These are phyloP conservation scores for Kwoniella bestiolae DNA, from an alignment of 768 basidiomycete genomes.

Conservation along the genomic window DNA sequence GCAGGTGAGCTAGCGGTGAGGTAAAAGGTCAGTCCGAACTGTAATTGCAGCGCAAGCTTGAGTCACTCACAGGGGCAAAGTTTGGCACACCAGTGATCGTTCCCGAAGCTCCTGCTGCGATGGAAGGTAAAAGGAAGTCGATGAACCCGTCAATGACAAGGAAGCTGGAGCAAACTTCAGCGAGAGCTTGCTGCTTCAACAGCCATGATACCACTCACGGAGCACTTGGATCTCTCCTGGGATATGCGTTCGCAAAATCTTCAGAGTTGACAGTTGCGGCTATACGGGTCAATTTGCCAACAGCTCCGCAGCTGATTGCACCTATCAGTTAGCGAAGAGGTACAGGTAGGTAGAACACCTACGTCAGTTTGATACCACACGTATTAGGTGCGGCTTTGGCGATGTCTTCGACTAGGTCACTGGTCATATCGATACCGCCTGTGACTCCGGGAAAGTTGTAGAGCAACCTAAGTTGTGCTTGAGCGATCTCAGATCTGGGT, in stretches of 20 bases:
- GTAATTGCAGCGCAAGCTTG: neutral
- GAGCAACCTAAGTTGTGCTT: constrained; percentile 60
- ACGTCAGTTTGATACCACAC: constrained; percentile 84
- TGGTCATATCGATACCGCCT: constrained; percentile 84
- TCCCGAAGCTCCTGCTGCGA: neutral
- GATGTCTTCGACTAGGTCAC: constrained; percentile 78
- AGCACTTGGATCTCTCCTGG: constrained; percentile 61
- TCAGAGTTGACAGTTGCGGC: constrained; percentile 66
- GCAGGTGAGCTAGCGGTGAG: neutral
- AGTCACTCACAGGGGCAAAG: neutral
- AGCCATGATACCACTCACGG: constrained; percentile 75
- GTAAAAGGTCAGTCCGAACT: neutral
- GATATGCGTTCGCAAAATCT: constrained; percentile 65
- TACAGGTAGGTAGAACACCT: constrained; percentile 52
- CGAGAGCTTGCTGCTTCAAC: neutral
- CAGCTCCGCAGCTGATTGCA: constrained; percentile 76
- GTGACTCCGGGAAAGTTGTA: constrained; percentile 87
- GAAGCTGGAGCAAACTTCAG: neutral
- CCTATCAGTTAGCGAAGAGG: neutral
- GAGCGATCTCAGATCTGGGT: too few species aligned
- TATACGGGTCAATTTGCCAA: constrained; percentile 83
- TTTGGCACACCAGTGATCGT: neutral
- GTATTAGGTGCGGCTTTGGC: constrained; percentile 73
- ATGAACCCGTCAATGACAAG: neutral
- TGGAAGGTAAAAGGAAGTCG: neutral